phyloP scores from a whole-genome alignment of 1,284 basidiomycete genomes.

The Schizophyllum amplum region DNA sequence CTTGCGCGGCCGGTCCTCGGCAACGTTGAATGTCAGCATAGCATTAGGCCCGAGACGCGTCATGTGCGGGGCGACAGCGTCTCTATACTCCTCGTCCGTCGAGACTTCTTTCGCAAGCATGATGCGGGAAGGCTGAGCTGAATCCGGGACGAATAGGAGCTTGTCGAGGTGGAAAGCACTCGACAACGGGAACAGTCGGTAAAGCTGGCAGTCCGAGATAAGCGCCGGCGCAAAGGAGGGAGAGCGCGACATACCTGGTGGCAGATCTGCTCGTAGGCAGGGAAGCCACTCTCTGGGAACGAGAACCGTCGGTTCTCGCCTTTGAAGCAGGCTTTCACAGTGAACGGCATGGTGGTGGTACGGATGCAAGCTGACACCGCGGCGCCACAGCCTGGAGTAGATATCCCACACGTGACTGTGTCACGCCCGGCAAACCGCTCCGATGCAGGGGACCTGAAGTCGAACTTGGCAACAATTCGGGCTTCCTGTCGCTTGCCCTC shows the following conservation, averaged over 20 bases:
- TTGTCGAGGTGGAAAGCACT: constrained; percentile 52
- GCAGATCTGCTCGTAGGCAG: constrained; percentile 36
- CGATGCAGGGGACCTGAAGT: too few relatives aligned
- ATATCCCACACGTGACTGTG: too few relatives aligned
- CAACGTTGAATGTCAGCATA: constrained; percentile 21
- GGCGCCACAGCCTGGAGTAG: too few relatives aligned
- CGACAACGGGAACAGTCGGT: constrained; percentile 58
- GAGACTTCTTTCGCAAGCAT: constrained; percentile 22
- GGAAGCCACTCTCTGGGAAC: constrained; percentile 27
- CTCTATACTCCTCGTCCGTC: background rate
- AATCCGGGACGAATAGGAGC: constrained; percentile 57
- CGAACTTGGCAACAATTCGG: too few relatives aligned
- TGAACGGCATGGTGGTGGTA: constrained; percentile 24
- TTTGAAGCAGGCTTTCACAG: constrained; percentile 41
- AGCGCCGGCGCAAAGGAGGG: constrained; percentile 12
- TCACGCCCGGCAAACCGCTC: too few relatives aligned
- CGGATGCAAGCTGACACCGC: background rate
- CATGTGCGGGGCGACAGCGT: background rate
- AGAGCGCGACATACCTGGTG: constrained; percentile 28
- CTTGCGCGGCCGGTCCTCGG: constrained; percentile 40
- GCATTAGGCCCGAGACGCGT: too few relatives aligned
- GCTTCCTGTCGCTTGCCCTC: too few relatives aligned
- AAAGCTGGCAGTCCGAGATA: constrained; percentile 40
- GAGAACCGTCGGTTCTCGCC: constrained; percentile 39
- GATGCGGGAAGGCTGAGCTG: constrained; percentile 40